Percentiles rank a stretch among this genome's conserved stretches.
These are phyloP conservation scores for Phanerodontia chrysosporium DNA, from an alignment of 768 basidiomycete genomes.

Conservation along the genomic window DNA sequence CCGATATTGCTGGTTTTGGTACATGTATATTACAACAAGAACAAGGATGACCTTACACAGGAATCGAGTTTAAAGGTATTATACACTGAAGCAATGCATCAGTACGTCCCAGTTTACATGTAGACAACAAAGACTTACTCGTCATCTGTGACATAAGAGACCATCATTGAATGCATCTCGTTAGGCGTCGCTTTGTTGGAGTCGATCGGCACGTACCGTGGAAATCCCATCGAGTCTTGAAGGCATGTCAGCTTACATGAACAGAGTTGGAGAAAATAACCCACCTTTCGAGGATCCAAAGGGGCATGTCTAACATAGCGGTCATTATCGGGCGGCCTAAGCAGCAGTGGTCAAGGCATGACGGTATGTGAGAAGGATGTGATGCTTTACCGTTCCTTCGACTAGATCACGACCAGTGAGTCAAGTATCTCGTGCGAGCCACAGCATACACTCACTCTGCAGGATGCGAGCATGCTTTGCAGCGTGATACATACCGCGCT, in stretches of 20 bases:
- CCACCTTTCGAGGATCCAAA: slow-evolving; percentile 82
- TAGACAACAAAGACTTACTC: too few relatives aligned
- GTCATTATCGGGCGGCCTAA: slow-evolving; percentile 79
- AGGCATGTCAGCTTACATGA: slow-evolving; percentile 7
- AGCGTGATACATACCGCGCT: slow-evolving; percentile 79
- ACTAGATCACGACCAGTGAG: slow-evolving; percentile 17
- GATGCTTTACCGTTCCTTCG: slow-evolving; percentile 56
- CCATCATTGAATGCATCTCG: neutral
- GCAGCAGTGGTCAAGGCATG: slow-evolving; percentile 4
- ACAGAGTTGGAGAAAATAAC: slow-evolving; percentile 15
- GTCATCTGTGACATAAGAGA: neutral
- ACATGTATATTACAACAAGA: too few relatives aligned
- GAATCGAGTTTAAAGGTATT: neutral
- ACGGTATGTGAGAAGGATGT: neutral
- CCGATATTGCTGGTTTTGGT: too few relatives aligned
- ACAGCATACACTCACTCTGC: slow-evolving; percentile 56
- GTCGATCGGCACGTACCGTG: slow-evolving; percentile 48
- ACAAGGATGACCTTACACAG: neutral
- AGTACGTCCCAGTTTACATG: too few relatives aligned
- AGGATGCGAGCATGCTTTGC: slow-evolving; percentile 90
- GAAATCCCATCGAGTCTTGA: slow-evolving; percentile 75
- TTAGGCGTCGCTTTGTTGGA: neutral
- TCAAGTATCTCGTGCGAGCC: neutral
- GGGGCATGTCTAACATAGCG: slow-evolving; percentile 76
- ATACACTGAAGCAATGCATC: neutral